Base-by-base conservation (phyloP, 164 flowering plant genomes). In the Annona cherimola region DNA sequence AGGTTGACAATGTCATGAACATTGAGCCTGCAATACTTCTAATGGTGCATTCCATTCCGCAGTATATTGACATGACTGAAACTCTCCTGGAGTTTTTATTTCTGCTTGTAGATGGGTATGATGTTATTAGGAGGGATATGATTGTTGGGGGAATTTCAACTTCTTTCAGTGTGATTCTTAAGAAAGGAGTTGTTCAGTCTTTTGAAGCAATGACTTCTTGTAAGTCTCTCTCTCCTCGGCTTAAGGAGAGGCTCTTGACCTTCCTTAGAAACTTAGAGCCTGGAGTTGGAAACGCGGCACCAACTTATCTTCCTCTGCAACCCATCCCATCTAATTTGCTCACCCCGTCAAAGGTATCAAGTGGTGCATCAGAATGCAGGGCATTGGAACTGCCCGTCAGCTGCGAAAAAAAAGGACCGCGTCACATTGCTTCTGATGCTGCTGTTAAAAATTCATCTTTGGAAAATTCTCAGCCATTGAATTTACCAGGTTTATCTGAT, bases 11-110 rank as follows among this genome's bases (percentile, higher is more conserved):
- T 73, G 74, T 91, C 44, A 91, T 95, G 97, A 93, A 91, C 73
- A 83, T 93, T 61, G 99, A 95, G 81, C 98, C 98, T 42, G 97
- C 89, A 12, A 79, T 93, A 69, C 72, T 93, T 40, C 76, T 95
- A 81, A 89, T 93, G 90, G 88, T 91, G 57, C 77, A 85, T 71
- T 91, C 97, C 39, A 75, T 95, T 26, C 92, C 91, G 0, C 73
- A 73, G 63, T 89, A 95, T 69, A 74, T 87, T 61, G 92, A 89
- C 67, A 82, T 91, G 42, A 91, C 98, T 39, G 82, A 83, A 64
- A 73, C 80, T 57, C 92, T 95, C 74, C 86, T 95, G 45, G 96
- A 90, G 57, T 93, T 91, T 76, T 77, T 95, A 76, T 77, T 93
- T 26, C 81, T 82, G 43, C 86, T 87, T 55, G 79, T 85, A 69